Evolutionary conservation across 495 filamentous ascomycete species (phyloP).

Genomic region (Aspergillus taichungensis): DNA sequence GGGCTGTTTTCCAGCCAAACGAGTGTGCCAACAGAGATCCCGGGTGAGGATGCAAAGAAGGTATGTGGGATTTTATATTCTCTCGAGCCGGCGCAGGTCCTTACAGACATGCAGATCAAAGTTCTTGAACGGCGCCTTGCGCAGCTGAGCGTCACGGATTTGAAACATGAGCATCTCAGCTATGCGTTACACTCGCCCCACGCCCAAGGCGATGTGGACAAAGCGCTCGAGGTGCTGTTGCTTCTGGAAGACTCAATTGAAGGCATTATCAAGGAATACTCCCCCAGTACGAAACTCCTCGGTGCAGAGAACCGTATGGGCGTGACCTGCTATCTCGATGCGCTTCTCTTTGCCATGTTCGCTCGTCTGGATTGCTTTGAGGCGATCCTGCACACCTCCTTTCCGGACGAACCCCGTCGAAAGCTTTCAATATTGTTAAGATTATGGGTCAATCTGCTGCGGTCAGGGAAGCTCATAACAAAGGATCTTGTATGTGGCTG

Average conservation of each 20-base stretch:
- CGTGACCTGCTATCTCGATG: conserved; percentile 87
- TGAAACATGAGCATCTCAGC: conserved; percentile 47
- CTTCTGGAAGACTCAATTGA: conserved; percentile 71
- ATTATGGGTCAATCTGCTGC: conserved; percentile 87
- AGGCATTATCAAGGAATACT: conserved; percentile 67
- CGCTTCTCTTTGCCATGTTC: conserved; percentile 96
- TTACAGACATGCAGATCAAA: conserved; percentile 23
- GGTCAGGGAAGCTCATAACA: conserved; percentile 75
- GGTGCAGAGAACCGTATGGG: conserved; percentile 80
- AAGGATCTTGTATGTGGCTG: conserved; percentile 63
- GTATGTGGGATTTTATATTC: conserved; percentile 10
- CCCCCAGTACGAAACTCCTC: conserved; percentile 58
- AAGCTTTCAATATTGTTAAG: conserved; percentile 66
- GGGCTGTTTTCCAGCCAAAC: conserved; percentile 27
- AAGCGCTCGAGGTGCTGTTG: conserved; percentile 64
- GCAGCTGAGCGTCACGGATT: conserved; percentile 24
- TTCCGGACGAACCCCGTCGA: conserved; percentile 55
- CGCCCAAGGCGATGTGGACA: conserved; percentile 60
- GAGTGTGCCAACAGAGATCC: conserved; percentile 4
- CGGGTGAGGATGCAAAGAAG: conserved; percentile 32
- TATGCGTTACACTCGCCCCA: conserved; percentile 60
- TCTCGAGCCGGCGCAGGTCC: not conserved
- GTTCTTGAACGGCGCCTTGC: conserved; percentile 23
- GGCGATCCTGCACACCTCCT: conserved; percentile 69
- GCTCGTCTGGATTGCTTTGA: conserved; percentile 83